Evolutionary conservation across 768 basidiomycete genomes (phyloP).

Genomic region (Psilocybe azurescens): DNA sequence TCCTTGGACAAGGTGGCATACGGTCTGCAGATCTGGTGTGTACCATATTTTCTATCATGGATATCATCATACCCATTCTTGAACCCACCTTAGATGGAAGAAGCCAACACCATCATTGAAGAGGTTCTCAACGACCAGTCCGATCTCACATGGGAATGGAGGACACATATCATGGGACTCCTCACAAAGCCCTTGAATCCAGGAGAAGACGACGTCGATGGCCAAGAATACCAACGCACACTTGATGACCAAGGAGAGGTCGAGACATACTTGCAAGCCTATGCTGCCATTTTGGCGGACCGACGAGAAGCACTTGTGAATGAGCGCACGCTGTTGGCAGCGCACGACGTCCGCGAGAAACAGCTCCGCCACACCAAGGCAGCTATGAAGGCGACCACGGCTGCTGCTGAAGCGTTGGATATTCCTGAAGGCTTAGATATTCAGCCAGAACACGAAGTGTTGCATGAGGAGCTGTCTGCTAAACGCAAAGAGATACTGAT

Average conservation of each 20-base stretch:
- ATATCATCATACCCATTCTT: not conserved
- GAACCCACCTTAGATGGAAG: slow-evolving; percentile 55
- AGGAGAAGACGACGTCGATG: slow-evolving; percentile 65
- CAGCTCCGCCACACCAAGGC: slow-evolving; percentile 71
- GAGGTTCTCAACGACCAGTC: slow-evolving; percentile 76
- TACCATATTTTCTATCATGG: not conserved
- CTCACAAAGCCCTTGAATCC: slow-evolving; percentile 63
- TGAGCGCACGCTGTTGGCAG: slow-evolving; percentile 79
- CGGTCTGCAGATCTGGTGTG: slow-evolving; percentile 36
- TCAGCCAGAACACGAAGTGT: slow-evolving; percentile 68
- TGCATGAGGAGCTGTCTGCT: slow-evolving; percentile 53
- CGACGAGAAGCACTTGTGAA: slow-evolving; percentile 76
- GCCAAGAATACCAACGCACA: slow-evolving; percentile 83
- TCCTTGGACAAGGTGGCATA: slow-evolving; percentile 56
- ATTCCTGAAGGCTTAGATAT: slow-evolving; percentile 50
- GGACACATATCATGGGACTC: slow-evolving; percentile 62
- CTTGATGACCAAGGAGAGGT: slow-evolving; percentile 86
- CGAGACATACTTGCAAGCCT: slow-evolving; percentile 77
- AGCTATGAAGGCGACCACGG: slow-evolving; percentile 59
- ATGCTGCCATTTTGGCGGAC: slow-evolving; percentile 78
- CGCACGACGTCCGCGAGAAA: slow-evolving; percentile 70
- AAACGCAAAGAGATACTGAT: slow-evolving; percentile 58
- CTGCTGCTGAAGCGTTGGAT: slow-evolving; percentile 33
- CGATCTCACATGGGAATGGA: slow-evolving; percentile 78
- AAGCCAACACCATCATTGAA: slow-evolving; percentile 70